Evolutionary conservation across 331 rosid species (phyloP).

Genomic region (Rosa hybrid): DNA sequence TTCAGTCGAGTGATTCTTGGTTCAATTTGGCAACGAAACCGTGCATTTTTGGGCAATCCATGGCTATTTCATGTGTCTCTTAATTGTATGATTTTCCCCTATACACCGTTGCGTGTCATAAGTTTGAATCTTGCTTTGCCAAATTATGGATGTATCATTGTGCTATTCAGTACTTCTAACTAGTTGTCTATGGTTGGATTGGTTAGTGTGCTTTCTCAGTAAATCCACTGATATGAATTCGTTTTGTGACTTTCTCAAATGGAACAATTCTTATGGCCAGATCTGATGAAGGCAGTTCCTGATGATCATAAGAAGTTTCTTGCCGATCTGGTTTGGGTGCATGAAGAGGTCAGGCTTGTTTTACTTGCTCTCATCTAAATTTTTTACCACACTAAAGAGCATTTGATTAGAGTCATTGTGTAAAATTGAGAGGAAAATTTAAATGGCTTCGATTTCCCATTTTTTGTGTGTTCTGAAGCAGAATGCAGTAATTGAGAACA

Average conservation of each 20-base stretch:
- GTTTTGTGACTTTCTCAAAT: constrained; percentile 4
- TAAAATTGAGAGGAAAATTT: background rate
- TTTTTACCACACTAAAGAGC: background rate
- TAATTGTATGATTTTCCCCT: background rate
- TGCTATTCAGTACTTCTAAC: background rate
- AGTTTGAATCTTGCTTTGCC: background rate
- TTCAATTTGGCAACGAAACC: background rate
- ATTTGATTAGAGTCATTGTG: background rate
- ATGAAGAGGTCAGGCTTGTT: constrained; percentile 71
- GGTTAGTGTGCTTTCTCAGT: background rate
- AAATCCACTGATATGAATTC: background rate
- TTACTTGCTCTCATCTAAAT: constrained; percentile 17
- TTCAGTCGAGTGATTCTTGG: background rate
- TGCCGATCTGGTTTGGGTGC: constrained; percentile 83
- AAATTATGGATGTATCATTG: background rate
- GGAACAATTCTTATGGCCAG: constrained; percentile 41
- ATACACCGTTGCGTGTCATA: background rate
- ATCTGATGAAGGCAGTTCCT: constrained; percentile 90
- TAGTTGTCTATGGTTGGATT: background rate
- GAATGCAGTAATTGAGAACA: constrained; percentile 20
- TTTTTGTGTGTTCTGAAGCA: background rate
- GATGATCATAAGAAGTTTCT: constrained; percentile 95
- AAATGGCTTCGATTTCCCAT: background rate
- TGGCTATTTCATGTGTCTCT: background rate
- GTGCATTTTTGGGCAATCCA: background rate